Conservation (phyloP, 2,329 filamentous ascomycete genomes). For the Colletotrichum trifolii region DNA sequence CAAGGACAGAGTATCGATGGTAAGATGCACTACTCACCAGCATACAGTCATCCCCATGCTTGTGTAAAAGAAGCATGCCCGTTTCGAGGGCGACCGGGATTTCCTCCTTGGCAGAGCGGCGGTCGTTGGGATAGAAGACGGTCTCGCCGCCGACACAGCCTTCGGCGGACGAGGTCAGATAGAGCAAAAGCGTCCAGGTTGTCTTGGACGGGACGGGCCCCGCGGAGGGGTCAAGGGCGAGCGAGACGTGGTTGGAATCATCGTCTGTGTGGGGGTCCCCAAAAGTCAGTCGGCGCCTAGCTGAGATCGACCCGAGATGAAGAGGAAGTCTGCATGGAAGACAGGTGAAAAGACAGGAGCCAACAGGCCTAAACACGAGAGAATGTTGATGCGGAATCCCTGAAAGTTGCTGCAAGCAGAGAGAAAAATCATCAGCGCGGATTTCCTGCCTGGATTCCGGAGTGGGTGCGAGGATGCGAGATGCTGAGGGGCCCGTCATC, state of each 20-base stretch:
- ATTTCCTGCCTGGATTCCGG: slow-evolving; percentile 11
- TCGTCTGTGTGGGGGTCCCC: slow-evolving; percentile 70
- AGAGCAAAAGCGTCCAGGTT: slow-evolving; percentile 92
- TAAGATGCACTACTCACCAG: slow-evolving; percentile 61
- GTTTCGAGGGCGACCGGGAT: slow-evolving; percentile 80
- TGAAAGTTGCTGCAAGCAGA: not conserved
- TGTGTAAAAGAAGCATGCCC: slow-evolving; percentile 88
- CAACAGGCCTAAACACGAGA: slow-evolving; percentile 13
- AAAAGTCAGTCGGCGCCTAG: slow-evolving; percentile 20
- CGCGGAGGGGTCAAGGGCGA: slow-evolving; percentile 48
- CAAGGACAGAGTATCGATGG: not conserved
- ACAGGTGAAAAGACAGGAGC: slow-evolving; percentile 22
- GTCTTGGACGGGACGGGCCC: slow-evolving; percentile 66
- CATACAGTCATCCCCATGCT: slow-evolving; percentile 89
- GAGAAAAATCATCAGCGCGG: not conserved
- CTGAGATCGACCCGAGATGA: slow-evolving; percentile 19
- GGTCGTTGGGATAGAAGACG: slow-evolving; percentile 84
- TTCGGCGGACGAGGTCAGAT: slow-evolving; percentile 71
- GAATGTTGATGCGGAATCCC: not conserved
- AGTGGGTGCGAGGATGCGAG: slow-evolving; percentile 8
- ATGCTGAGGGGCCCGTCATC: slow-evolving; percentile 19
- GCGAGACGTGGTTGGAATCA: slow-evolving; percentile 77
- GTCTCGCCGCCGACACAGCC: slow-evolving; percentile 89
- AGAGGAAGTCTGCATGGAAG: slow-evolving; percentile 31
- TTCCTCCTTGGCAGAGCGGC: slow-evolving; percentile 67